phyloP scores from a whole-genome alignment of 192 early-diverging fungal genomes.

The Mortierella claussenii region DNA sequence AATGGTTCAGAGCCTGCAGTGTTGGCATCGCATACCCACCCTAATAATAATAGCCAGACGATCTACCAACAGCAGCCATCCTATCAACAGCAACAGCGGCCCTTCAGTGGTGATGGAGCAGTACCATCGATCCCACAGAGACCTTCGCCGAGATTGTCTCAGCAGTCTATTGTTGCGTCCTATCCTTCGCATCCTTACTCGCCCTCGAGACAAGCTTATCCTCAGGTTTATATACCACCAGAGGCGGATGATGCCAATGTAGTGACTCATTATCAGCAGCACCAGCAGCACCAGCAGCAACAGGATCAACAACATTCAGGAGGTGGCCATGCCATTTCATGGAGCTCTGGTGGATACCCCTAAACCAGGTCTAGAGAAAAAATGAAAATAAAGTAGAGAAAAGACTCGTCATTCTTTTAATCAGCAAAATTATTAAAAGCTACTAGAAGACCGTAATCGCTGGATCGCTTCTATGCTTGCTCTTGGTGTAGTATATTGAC shows the following conservation, averaged over 20 bases:
- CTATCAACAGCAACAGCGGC: neutral
- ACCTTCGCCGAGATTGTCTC: conserved; percentile 27
- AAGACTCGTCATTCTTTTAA: too few species aligned
- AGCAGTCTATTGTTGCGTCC: conserved; percentile 15
- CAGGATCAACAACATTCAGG: conserved; percentile 20
- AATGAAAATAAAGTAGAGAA: too few species aligned
- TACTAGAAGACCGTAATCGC: too few species aligned
- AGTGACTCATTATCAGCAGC: neutral
- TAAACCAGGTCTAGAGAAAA: too few species aligned
- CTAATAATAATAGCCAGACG: neutral
- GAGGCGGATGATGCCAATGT: conserved; percentile 1
- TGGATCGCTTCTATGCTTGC: neutral
- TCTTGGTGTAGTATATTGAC: neutral
- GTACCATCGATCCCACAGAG: conserved; percentile 21
- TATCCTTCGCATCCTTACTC: conserved; percentile 42
- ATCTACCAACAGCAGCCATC: conserved; percentile 23
- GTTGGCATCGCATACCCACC: conserved; percentile 28
- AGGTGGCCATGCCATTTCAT: conserved; percentile 27
- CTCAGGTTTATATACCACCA: conserved; percentile 17
- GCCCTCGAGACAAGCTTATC: conserved; percentile 25
- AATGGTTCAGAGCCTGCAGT: conserved; percentile 35
- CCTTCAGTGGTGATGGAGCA: neutral
- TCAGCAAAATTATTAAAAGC: too few species aligned
- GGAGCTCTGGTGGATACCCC: conserved; percentile 45
- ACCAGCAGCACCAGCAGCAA: conserved; percentile 23